Conservation (phyloP, 352 stramenopile genomes). For the Pythium volutum region DNA sequence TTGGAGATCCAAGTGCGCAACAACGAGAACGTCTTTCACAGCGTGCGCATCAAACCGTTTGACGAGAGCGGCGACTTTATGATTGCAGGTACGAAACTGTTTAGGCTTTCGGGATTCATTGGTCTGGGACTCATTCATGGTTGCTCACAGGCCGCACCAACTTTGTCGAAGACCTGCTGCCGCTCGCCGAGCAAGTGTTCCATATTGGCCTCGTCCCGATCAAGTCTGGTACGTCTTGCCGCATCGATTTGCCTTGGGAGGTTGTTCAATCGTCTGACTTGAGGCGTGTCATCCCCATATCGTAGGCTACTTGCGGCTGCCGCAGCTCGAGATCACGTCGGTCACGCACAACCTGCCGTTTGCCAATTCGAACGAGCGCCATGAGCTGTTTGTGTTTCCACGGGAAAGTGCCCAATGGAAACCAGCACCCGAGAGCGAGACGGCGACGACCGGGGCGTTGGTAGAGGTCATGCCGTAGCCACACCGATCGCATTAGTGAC, state of each 20-base stretch:
- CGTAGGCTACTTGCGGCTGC: slow-evolving; percentile 63
- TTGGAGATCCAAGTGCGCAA: slow-evolving; percentile 66
- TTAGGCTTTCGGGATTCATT: neutral
- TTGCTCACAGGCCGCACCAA: slow-evolving; percentile 53
- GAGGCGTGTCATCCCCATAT: neutral
- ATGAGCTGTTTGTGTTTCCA: slow-evolving; percentile 74
- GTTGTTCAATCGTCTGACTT: neutral
- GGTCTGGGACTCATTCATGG: neutral
- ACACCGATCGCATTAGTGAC: neutral
- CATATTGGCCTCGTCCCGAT: slow-evolving; percentile 66
- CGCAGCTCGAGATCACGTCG: slow-evolving; percentile 74
- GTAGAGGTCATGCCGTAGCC: neutral
- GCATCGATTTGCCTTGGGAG: too few species aligned
- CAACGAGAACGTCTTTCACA: slow-evolving; percentile 71
- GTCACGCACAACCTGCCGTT: slow-evolving; percentile 66
- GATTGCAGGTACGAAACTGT: slow-evolving; percentile 42
- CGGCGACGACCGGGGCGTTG: neutral
- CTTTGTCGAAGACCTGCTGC: slow-evolving; percentile 67
- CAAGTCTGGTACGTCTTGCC: slow-evolving; percentile 54
- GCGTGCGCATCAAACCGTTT: slow-evolving; percentile 62
- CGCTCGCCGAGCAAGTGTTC: slow-evolving; percentile 62
- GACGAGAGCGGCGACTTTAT: slow-evolving; percentile 75
- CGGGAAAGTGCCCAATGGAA: slow-evolving; percentile 56
- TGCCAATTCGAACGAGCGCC: slow-evolving; percentile 63
- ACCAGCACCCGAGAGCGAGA: neutral